Percentiles rank a stretch among this genome's conserved stretches.
Evolutionary conservation across 1,284 basidiomycete genomes (phyloP).

Genomic region (Cystobasidiaceae sp.): DNA sequence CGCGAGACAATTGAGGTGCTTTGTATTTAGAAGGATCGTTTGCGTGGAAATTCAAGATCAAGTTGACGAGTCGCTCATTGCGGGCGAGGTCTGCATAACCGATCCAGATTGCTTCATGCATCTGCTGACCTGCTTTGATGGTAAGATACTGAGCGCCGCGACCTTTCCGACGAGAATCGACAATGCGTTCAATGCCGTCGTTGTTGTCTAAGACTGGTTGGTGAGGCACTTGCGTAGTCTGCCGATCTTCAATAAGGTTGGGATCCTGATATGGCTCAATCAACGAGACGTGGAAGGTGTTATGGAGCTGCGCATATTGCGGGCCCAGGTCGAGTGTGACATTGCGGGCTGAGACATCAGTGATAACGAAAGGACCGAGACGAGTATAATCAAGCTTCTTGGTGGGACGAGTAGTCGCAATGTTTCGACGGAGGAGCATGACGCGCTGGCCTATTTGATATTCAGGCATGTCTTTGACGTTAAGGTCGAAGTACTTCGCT

Average conservation of each 20-base stretch:
- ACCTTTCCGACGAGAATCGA: not conserved
- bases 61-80: not conserved
- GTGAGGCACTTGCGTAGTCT: not conserved
- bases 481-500: not conserved
- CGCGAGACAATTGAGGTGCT: not conserved
- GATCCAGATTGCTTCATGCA: not conserved
- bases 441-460: conserved; percentile 32
- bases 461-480: not conserved
- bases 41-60: not conserved
- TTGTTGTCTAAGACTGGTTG: not conserved
- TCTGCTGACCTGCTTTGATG: not conserved
- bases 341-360: not conserved
- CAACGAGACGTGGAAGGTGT: conserved; percentile 1
- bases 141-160: not conserved
- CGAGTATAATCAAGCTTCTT: conserved; percentile 48
- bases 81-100: not conserved
- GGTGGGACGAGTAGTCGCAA: conserved; percentile 48
- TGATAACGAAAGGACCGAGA: conserved; percentile 41
- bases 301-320: not conserved
- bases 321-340: not conserved
- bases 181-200: not conserved
- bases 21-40: not conserved
- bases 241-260: not conserved
- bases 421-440: conserved; percentile 42
- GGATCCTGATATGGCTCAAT: not conserved